These are phyloP conservation scores for Nitzschia sp. DNA, from an alignment of 108 stramenopile species.

Conservation along the genomic window DNA sequence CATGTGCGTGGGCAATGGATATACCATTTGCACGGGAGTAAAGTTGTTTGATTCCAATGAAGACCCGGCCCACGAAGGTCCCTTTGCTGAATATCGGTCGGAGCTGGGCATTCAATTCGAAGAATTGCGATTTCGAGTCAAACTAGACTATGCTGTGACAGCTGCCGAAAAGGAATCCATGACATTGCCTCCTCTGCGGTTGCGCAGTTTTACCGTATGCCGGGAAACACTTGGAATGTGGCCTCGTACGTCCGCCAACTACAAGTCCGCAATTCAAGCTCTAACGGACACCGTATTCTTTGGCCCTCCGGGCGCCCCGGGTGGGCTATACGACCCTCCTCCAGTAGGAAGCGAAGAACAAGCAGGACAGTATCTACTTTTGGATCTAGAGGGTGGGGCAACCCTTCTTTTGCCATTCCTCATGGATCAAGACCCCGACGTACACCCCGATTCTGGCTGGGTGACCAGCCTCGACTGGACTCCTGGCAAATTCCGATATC, in stretches of 20 bases:
- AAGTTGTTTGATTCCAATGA: slow-evolving; percentile 34
- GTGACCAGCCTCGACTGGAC: slow-evolving; percentile 88
- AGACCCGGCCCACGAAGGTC: slow-evolving; percentile 55
- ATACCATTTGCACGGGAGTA: slow-evolving; percentile 66
- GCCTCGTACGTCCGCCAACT: slow-evolving; percentile 51
- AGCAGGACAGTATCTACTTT: slow-evolving; percentile 65
- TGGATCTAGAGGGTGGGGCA: slow-evolving; percentile 85
- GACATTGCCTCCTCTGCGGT: slow-evolving; percentile 57
- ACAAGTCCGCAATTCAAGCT: slow-evolving; percentile 33
- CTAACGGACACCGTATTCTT: slow-evolving; percentile 49
- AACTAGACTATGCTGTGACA: slow-evolving; percentile 70
- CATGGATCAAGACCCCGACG: slow-evolving; percentile 68
- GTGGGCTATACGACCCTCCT: slow-evolving; percentile 88
- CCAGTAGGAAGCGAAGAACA: slow-evolving; percentile 74
- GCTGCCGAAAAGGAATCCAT: slow-evolving; percentile 29
- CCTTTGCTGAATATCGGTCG: slow-evolving; percentile 70
- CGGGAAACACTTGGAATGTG: slow-evolving; percentile 76
- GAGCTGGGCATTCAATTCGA: slow-evolving; percentile 74
- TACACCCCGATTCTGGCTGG: slow-evolving; percentile 56
- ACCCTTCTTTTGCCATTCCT: slow-evolving; percentile 73
- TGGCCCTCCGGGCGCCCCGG: slow-evolving; percentile 78
- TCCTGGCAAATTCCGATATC: slow-evolving; percentile 77
- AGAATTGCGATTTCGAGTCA: slow-evolving; percentile 76
- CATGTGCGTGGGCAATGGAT: slow-evolving; percentile 88
- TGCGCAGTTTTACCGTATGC: slow-evolving; percentile 79